A percentile compares a stretch with the other conserved stretches of the same genome.
Conservation (phyloP, 1,284 basidiomycete genomes). For the Pseudozyma hubeiensis region DNA sequence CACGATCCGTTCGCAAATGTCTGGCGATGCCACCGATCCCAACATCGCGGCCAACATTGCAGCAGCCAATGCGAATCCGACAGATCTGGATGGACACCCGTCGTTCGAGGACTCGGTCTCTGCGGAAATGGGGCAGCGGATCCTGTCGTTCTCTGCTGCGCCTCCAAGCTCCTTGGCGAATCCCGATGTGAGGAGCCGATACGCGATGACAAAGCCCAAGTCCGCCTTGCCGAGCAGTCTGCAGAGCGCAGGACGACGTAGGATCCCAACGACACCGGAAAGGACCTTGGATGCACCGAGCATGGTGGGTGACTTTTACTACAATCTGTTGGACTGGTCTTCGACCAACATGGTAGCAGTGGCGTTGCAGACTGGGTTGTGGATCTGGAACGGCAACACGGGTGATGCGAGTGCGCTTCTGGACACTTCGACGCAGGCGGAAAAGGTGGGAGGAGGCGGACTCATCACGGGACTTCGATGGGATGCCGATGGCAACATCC, state of each 20-base stretch:
- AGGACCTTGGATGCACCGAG: constrained; percentile 94
- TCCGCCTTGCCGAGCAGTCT: constrained; percentile 60
- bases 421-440: constrained; percentile 58
- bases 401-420: constrained; percentile 81
- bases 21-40: constrained; percentile 40
- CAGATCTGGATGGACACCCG: constrained; percentile 49
- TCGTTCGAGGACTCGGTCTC: constrained; percentile 62
- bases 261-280: constrained; percentile 85
- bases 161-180: constrained; percentile 68
- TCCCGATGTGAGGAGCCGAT: constrained; percentile 65
- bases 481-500: constrained; percentile 85
- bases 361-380: constrained; percentile 58
- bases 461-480: constrained; percentile 84
- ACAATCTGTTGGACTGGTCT: constrained; percentile 93
- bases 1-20: constrained; percentile 42
- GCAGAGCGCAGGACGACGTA: constrained; percentile 73
- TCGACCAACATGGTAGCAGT: constrained; percentile 76
- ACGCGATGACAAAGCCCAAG: constrained; percentile 61
- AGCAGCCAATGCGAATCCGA: constrained; percentile 52
- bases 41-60: constrained; percentile 54
- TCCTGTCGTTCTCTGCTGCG: constrained; percentile 70
- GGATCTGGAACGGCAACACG: constrained; percentile 86
- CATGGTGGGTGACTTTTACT: constrained; percentile 95
- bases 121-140: constrained; percentile 69
- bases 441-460: constrained; percentile 64